Evolutionary conservation across 148 eudicot species (phyloP), one percentile per base, ranked within the genome.

Genomic region (Fallopia convolvulus): DNA sequence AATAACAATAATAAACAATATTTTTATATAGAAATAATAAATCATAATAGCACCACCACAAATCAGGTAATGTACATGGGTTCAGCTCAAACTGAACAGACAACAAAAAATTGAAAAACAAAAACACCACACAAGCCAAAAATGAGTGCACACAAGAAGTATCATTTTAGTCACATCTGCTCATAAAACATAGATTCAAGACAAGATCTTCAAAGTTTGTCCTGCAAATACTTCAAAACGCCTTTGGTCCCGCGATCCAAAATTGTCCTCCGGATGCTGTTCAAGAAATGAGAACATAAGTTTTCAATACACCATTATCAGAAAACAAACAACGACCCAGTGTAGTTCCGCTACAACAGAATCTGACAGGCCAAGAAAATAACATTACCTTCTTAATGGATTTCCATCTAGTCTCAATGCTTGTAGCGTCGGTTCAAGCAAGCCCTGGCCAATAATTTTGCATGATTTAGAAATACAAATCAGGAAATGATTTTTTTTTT

Each of bases 231-330:
- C 36, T 79, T 77, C 76, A 92, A 79, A 77, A 94, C 77, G 60
- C 87, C 94, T 89, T 95, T 95, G 76, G 99, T 95, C 73, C 99
- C 99, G 41, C 97, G 85, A 52, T 92, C 97, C 87, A 95, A 76
- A 68, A 95, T 92, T 9, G 97, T 41, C 88, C 99, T 92, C 80
- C 99, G 88, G 63, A 95, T 95, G 87, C 99, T 95, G 90, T 76
- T 80, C 17, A 81, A 82, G 75, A 73, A 36, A 68, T 36, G 44
- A 60, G 14, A 58, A 21, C 2, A 36, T 70, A 70, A 13, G 10
- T 6, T 66, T 20, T 30, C 4, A 1, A 26, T 61, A 55, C 4
- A 55, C n/a, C 61, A n/a, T 6, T 18, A 7, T 5, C 60, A 53
- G 0, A 48, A 48, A 26, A 26, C 30, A 26, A 26, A 26, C 30